Evolutionary conservation across 305 asterid genomes (phyloP), one percentile per base, ranked within the genome.

Genomic region (Petunia hybrid): DNA sequence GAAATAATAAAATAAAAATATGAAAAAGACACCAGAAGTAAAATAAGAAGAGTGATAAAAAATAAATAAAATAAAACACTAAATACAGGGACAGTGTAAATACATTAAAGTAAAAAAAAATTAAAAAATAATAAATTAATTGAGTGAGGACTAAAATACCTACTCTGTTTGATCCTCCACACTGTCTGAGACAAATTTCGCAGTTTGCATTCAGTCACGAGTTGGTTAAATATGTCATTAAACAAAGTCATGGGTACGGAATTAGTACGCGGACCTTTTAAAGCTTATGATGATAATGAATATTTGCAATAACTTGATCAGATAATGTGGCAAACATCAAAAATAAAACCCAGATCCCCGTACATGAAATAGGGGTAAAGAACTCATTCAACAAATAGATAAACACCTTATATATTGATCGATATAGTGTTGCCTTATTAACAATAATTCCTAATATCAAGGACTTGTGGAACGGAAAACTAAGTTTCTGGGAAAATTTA

Each of bases 161-260:
- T 91, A 95, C 90, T 92, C 93, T 40, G 95, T 92, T 85, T 92
- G 97, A 43, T 89, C 95, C 89, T 92, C 97, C 38, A 92, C 94
- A 45, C 67, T 78, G 14, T 92, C 97, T 0, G 97, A 90, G 80
- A 92, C 87, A 81, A 92, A 91, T 78, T 91, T 90, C 71, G 95
- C 94, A n/a, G 94, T 91, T 95, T 92, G 93, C 87, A 89, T 76
- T 77, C 64, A 75, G 68, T 65, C 63, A 8, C 22, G 67, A 80
- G 83, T 78, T 35, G 68, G 38, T 65, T 55, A 22, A 67, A 5
- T 48, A 70, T 74, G 8, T 46, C 51, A 56, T 5, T 46, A 51
- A 35, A n/a, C 16, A 41, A 42, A 71, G 61, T 8, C 55, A 65
- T n/a, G 31, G n/a, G 53, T 31, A 75, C 2, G 8, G 51, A 42